Evolutionary conservation across 345 rosid genomes (phyloP).

Genomic region (Draba incana): DNA sequence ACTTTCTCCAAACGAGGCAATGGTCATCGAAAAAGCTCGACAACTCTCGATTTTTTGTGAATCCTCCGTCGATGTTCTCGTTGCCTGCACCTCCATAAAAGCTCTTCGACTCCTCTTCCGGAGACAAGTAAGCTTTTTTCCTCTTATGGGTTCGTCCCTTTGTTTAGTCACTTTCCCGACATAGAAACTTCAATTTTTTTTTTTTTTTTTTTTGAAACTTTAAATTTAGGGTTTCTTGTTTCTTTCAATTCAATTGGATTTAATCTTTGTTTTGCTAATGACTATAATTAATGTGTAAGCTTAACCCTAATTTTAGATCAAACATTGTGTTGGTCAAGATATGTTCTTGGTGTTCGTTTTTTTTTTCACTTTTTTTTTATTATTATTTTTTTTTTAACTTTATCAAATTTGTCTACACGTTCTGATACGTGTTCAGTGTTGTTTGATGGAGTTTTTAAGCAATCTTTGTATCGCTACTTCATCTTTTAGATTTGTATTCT

Average conservation of each 20-base stretch:
- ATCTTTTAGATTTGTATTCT: too few relatives aligned
- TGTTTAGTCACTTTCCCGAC: conserved; percentile 9
- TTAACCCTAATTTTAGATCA: conserved; percentile 22
- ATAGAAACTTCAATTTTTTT: too few relatives aligned
- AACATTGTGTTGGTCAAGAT: not conserved
- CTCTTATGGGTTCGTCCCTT: conserved; percentile 7
- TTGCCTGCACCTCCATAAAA: conserved; percentile 60
- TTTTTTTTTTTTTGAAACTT: too few relatives aligned
- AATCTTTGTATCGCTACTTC: too few relatives aligned
- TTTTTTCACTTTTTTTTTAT: too few relatives aligned
- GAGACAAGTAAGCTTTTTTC: conserved; percentile 43
- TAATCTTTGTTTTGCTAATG: not conserved
- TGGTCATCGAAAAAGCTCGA: too few relatives aligned
- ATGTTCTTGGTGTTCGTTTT: conserved; percentile 26
- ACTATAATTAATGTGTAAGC: not conserved
- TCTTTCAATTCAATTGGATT: conserved; percentile 26
- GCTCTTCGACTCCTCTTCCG: conserved; percentile 54
- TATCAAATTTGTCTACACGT: conserved; percentile 11
- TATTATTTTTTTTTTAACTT: too few relatives aligned
- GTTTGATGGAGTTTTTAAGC: not conserved
- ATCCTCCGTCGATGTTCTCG: conserved; percentile 55
- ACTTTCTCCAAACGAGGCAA: too few relatives aligned
- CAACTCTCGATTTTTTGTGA: conserved; percentile 77
- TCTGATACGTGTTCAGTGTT: conserved; percentile 6
- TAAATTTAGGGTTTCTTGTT: conserved; percentile 27